Evolutionary conservation across 345 rosid genomes (phyloP), one percentile per base, ranked within the genome.

Genomic region (Toxicodendron radicans): DNA sequence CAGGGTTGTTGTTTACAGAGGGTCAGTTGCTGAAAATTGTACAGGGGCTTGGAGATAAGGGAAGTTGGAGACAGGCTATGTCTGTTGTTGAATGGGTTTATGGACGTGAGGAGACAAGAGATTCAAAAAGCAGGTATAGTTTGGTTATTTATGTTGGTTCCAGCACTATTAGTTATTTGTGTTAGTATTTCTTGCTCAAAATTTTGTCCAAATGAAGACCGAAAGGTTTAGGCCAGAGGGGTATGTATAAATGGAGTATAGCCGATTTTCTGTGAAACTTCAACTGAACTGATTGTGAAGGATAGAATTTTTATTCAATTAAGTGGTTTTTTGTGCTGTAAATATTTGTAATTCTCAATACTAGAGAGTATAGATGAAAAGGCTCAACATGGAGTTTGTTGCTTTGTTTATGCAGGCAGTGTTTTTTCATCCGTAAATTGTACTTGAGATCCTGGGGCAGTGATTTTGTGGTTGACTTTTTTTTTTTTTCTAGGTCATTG

Each of bases 11-110:
- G 76, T 95, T 92, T 75, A 85, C 78, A 52, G 99, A 95, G 85
- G 84, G 86, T 66, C 99, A 92, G 75, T 70, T 95, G 90, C 91
- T 95, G 75, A 91, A 83, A 86, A 85, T 91, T 83, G 83, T 95
- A 73, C 85, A 84, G 66, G 82, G 85, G 54, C 90, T 95, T n/a
- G 91, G 99, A 33, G 68, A 81, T n/a, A 86, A 74, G 7, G 78
- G 82, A 43, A 82, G 87, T 78, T 91, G 97, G 95, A 89, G 85
- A 87, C 97, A 91, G 81, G 97, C 95, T 1, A 73, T 83, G 76
- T 84, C 91, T 16, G 87, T 91, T 73, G 94, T 95, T 74, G 83
- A 80, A 57, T 95, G 99, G 97, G 88, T 87, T 7, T 91, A 95
- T 68, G 82, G 78, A 24, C 85, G 88, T 63, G 91, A 89, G 84